phyloP scores from a whole-genome alignment of 2,329 filamentous ascomycete species.

The Elsinoe fawcettii region DNA sequence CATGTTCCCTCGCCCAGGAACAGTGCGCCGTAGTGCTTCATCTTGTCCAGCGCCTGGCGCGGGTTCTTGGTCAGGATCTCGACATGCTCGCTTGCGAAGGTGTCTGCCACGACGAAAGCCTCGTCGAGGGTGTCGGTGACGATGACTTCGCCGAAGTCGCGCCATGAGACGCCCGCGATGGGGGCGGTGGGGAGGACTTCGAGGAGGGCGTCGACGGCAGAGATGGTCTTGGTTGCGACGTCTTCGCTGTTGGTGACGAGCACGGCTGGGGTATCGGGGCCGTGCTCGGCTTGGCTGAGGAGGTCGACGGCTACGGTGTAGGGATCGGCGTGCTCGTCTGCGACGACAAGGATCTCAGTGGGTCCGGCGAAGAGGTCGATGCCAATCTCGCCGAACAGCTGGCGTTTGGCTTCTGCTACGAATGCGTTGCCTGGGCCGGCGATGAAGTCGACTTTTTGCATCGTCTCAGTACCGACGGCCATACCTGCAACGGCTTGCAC shows the following conservation, averaged over 20 bases:
- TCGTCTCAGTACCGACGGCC: constrained; percentile 44
- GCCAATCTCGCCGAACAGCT: constrained; percentile 47
- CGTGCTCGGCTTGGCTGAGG: constrained; percentile 46
- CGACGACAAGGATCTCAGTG: constrained; percentile 46
- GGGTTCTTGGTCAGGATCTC: constrained; percentile 43
- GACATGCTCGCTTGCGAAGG: constrained; percentile 46
- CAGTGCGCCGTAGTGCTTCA: constrained; percentile 45
- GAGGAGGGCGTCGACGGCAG: constrained; percentile 33
- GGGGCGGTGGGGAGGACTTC: constrained; percentile 37
- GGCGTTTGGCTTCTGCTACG: constrained; percentile 47
- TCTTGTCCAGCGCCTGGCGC: constrained; percentile 43
- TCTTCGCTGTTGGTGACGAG: constrained; percentile 43
- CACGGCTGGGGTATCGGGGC: constrained; percentile 45
- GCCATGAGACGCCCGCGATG: constrained; percentile 40
- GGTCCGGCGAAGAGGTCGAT: constrained; percentile 50
- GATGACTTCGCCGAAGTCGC: constrained; percentile 40
- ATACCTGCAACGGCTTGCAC: constrained; percentile 48
- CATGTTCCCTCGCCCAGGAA: constrained; percentile 48
- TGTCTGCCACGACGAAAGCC: constrained; percentile 39
- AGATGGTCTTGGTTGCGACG: constrained; percentile 34
- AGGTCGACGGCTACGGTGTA: constrained; percentile 41
- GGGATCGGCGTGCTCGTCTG: constrained; percentile 41
- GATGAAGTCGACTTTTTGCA: constrained; percentile 45
- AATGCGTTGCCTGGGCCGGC: constrained; percentile 49
- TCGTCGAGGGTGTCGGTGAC: constrained; percentile 39